These are phyloP conservation scores for Testicularia cyperi DNA, from an alignment of 1,284 basidiomycete genomes.

Conservation along the genomic window DNA sequence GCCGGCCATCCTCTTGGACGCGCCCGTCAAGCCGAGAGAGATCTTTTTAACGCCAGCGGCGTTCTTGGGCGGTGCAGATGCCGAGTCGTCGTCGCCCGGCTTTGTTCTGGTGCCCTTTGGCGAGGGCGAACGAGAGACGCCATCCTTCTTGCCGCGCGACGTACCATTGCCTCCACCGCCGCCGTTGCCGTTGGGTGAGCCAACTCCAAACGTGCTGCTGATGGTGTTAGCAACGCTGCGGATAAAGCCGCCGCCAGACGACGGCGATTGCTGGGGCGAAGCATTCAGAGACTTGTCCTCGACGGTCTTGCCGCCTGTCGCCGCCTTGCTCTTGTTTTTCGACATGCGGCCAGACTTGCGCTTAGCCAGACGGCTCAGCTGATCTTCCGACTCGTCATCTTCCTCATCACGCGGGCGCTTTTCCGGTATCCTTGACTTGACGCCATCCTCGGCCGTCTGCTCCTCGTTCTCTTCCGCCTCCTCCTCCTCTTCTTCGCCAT, in stretches of 20 bases:
- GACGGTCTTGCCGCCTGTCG: constrained; percentile 3
- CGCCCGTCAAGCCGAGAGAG: constrained; percentile 27
- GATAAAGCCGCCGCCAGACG: constrained; percentile 34
- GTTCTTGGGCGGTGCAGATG: not conserved
- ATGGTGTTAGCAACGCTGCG: constrained; percentile 33
- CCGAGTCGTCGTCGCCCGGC: not conserved
- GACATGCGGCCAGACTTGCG: constrained; percentile 26
- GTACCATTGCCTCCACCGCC: not conserved
- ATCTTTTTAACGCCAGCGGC: constrained; percentile 26
- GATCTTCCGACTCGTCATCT: constrained; percentile 35
- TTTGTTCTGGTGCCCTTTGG: constrained; percentile 6
- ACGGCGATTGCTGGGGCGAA: constrained; percentile 6
- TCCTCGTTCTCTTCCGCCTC: constrained; percentile 7
- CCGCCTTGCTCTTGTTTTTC: constrained; percentile 14
- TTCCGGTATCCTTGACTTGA: constrained; percentile 64
- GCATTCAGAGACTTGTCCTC: constrained; percentile 2
- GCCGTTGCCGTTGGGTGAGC: constrained; percentile 1
- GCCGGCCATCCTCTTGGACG: constrained; percentile 36
- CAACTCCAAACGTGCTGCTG: constrained; percentile 30
- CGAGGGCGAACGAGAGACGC: not conserved
- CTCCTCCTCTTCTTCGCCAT: constrained; percentile 69
- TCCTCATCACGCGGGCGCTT: constrained; percentile 59
- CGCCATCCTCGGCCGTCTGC: constrained; percentile 4
- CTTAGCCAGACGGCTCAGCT: constrained; percentile 32
- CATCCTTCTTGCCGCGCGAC: constrained; percentile 4